Evolutionary conservation across 139 green algal species (phyloP), one percentile per base, ranked within the genome.

Genomic region (Choricystis sp.): DNA sequence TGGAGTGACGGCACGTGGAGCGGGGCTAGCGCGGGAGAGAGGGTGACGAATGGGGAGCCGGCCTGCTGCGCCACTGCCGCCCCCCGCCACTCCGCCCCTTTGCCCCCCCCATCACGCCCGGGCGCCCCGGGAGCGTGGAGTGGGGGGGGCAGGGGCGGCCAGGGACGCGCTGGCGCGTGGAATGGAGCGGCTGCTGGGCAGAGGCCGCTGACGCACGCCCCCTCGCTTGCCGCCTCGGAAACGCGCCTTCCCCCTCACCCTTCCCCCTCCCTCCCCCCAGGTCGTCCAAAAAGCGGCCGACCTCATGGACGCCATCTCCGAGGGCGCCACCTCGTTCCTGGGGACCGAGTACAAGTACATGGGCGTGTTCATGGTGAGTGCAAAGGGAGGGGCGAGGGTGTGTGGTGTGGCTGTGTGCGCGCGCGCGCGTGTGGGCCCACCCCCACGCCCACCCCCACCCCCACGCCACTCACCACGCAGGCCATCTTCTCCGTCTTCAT

Each of bases 281-380:
- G 80, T 95, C 2, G 80, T 93, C 24, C 73, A 85, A 60, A 95
- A 94, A 73, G 77, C 66, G 22, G 83, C 85, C 9, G 85, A 96
- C 59, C 89, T 98, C 29, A 84, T 95, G 72, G 79, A 80, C 4
- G 88, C 88, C 30, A 96, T 98, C 66, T 68, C 56, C 24, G 86
- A 95, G 56, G 93, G 93, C 31, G 86, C 92, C 3, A 82, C 70
- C 23, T 87, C 83, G 2, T 99, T 99, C 79, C 75, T 99, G 22
- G 77, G 76, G 27, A 97, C 92, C 26, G 88, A 98, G 78, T 99
- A 97, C 79, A 86, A 86, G 66, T 92, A 93, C 79, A 79, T 93
- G 67, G 76, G 72, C 61, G 71, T 92, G 26, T 94, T 94, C 76
- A 89, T 90, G 83, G 85, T 89, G 67, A 60, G 74, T 24, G 26